Percentiles rank a stretch among this genome's conserved stretches.
phyloP scores from a whole-genome alignment of 106 monocot genomes.

The Posidonia australis region DNA sequence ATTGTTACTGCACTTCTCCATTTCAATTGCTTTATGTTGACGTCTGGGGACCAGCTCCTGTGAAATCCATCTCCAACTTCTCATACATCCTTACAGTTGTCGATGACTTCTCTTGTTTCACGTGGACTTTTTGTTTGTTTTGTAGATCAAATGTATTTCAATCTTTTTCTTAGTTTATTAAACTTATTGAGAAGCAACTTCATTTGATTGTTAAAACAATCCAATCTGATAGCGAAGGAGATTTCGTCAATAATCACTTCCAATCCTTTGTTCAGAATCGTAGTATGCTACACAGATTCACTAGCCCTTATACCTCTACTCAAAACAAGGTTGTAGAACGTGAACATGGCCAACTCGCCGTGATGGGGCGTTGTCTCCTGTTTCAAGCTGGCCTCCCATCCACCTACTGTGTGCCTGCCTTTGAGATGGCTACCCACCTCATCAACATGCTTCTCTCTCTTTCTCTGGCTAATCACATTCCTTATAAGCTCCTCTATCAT shows the following conservation, averaged over 20 bases:
- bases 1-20: too few species aligned
- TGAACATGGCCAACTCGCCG: background rate
- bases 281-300: slow-evolving; percentile 3
- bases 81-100: too few species aligned
- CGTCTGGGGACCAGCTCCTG: too few species aligned
- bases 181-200: background rate
- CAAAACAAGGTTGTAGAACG: background rate
- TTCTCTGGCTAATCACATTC: background rate
- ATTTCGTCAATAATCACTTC: too few species aligned
- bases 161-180: background rate
- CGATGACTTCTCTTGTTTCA: too few species aligned
- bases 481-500: background rate
- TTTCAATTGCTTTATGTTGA: too few species aligned
- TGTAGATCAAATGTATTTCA: background rate
- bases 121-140: too few species aligned
- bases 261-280: too few species aligned
- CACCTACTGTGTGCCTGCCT: background rate
- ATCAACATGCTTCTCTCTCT: background rate
- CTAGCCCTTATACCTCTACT: too few species aligned
- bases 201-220: background rate
- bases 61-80: too few species aligned
- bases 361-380: background rate
- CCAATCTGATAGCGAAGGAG: too few species aligned
- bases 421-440: too few species aligned
- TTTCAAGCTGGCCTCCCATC: background rate